These are phyloP conservation scores for Spinellus fusiger DNA, from an alignment of 192 early-diverging fungal species.

Conservation along the genomic window DNA sequence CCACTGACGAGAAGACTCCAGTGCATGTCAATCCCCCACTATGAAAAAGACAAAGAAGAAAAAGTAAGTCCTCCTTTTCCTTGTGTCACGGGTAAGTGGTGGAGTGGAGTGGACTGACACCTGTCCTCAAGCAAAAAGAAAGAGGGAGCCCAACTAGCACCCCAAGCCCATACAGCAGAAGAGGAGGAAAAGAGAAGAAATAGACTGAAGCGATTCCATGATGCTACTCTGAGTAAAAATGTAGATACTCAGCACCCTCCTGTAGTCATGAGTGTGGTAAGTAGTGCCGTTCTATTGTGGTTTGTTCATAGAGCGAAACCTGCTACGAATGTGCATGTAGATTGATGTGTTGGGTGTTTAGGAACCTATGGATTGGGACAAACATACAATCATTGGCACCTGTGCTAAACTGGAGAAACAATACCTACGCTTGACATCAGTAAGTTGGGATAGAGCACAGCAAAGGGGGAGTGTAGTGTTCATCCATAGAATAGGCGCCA, in stretches of 20 bases:
- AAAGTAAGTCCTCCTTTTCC: neutral
- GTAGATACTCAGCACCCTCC: neutral
- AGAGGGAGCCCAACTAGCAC: neutral
- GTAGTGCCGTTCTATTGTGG: neutral
- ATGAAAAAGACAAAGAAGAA: slow-evolving; percentile 4
- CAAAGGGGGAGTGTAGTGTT: neutral
- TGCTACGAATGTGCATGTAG: too few relatives aligned
- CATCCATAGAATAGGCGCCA: slow-evolving; percentile 53
- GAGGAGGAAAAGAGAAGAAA: slow-evolving; percentile 37
- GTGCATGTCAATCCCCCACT: neutral
- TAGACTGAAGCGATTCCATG: slow-evolving; percentile 29
- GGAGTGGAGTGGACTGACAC: neutral
- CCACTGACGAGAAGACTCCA: neutral
- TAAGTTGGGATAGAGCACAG: slow-evolving; percentile 25
- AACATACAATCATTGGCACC: slow-evolving; percentile 85
- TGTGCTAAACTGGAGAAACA: slow-evolving; percentile 78
- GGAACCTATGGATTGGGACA: slow-evolving; percentile 76
- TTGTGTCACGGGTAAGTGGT: neutral
- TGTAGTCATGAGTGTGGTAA: neutral
- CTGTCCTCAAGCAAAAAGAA: slow-evolving; percentile 7
- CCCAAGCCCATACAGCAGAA: neutral
- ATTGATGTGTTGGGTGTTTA: too few relatives aligned
- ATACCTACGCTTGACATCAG: slow-evolving; percentile 87
- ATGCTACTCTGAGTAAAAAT: slow-evolving; percentile 8
- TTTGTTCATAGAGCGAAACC: too few relatives aligned